Evolutionary conservation across 768 basidiomycete species (phyloP), one percentile per base, ranked within the genome.

Genomic region (Hericium rajendrae): DNA sequence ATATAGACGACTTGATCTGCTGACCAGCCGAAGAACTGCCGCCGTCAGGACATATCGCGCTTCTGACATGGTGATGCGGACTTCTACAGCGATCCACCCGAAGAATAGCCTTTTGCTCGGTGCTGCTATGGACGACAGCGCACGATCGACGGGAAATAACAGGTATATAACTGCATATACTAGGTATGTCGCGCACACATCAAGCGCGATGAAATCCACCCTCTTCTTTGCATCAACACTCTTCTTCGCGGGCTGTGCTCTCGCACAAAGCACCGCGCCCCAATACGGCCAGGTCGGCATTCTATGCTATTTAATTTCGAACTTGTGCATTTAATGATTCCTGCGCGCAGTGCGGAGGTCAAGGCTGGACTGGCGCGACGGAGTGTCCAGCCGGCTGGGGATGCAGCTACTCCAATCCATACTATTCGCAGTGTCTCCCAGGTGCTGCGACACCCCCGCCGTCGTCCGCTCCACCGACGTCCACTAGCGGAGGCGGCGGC

Each of bases 391-490:
- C 70, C 2, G 79, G 79, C 22, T 77, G 73, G 71, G 67, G 69
- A 6, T 82, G 80, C 67, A 75, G 69, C 2, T 66, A 67, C 48
- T 66, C 72, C 8, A 80, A 78, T 62, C 60, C 68, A 10, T 82
- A 73, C 58, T 82, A 80, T 65, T 80, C 75, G 3, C 81, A 81
- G 62, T 82, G 81, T 63, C 72, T 82, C 39, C 77, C n/a, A 76
- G 41, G 40, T 2, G 43, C 12, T 11, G 67, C 72, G 1, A 61
- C 71, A 6, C 65, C 70, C 5, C 28, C 60, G 11, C 46, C 61
- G 51, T 32, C 32, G 32, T 32, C 32, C 32, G 32, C 8, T 10
- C 32, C 32, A 32, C 5, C 54, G 5, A 57, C 60, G 5, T 48
- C 62, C 12, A 65, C 66, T 13, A 57, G 64, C 4, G 60, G 63